Evolutionary conservation across 2,329 filamentous ascomycete species (phyloP).

Genomic region (Alternaria conjuncta): DNA sequence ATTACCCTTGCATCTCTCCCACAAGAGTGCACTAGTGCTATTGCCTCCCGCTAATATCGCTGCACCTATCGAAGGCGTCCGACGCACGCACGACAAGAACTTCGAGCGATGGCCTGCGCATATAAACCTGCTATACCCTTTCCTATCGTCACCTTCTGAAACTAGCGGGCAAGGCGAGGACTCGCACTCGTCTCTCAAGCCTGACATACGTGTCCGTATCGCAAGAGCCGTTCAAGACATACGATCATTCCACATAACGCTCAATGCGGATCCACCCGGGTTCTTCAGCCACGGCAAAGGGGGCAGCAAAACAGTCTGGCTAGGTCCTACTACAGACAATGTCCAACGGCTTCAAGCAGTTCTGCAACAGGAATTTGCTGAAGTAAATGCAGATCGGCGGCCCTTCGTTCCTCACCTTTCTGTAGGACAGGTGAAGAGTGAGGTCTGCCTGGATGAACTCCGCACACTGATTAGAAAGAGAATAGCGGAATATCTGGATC

Average conservation of each 20-base stretch:
- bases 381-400: conserved; percentile 27
- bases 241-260: conserved; percentile 25
- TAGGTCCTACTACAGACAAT: conserved; percentile 21
- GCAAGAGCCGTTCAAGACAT: conserved; percentile 21
- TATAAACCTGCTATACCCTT: conserved; percentile 42
- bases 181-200: conserved; percentile 14
- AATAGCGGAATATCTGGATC: conserved; percentile 8
- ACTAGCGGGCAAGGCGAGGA: conserved; percentile 5
- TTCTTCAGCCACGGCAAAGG: conserved; percentile 22
- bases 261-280: conserved; percentile 27
- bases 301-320: conserved; percentile 34
- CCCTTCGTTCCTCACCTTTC: conserved; percentile 37
- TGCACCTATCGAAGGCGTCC: conserved; percentile 34
- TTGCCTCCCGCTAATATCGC: conserved; percentile 30
- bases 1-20: conserved; percentile 27
- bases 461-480: conserved; percentile 20
- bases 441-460: conserved; percentile 16
- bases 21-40: conserved; percentile 35
- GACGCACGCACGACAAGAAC: conserved; percentile 32
- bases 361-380: conserved; percentile 34
- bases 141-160: conserved; percentile 29
- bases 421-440: conserved; percentile 32
- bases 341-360: conserved; percentile 30
- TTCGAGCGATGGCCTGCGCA: conserved; percentile 40
- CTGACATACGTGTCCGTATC: conserved; percentile 30